Evolutionary conservation across 2,329 filamentous ascomycete genomes (phyloP).

Genomic region (Trichoderma oligosporum): DNA sequence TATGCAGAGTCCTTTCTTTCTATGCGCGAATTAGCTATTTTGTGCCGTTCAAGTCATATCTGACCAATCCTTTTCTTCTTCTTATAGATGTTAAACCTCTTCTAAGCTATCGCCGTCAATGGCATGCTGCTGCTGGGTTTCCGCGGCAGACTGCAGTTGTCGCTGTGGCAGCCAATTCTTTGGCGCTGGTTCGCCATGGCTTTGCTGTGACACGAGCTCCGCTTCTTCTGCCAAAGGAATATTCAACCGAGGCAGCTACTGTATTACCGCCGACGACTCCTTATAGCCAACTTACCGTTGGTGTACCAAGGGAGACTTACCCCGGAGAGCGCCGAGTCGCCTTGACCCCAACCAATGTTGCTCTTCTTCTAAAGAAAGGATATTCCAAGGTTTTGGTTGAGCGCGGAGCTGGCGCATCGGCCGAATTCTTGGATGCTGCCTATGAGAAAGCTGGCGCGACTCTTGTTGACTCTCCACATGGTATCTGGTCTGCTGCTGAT

Average conservation of each 20-base stretch:
- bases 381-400: constrained; percentile 75
- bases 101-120: constrained; percentile 33
- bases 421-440: constrained; percentile 72
- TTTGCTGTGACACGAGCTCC: constrained; percentile 31
- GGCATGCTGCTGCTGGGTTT: constrained; percentile 36
- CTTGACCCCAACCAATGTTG: constrained; percentile 78
- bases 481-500: constrained; percentile 71
- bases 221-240: constrained; percentile 28
- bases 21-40: not conserved
- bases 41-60: not conserved
- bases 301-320: constrained; percentile 75
- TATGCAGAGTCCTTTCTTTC: constrained; percentile 10
- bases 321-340: constrained; percentile 78
- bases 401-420: constrained; percentile 71
- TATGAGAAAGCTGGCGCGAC: constrained; percentile 77
- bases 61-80: no score
- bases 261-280: constrained; percentile 50
- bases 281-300: constrained; percentile 70
- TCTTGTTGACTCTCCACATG: constrained; percentile 61
- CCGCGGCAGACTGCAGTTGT: constrained; percentile 30
- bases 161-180: constrained; percentile 29
- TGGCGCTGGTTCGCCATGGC: constrained; percentile 40
- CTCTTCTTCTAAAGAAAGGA: constrained; percentile 79
- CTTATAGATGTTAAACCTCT: constrained; percentile 23
- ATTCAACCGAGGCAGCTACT: constrained; percentile 35